These are phyloP conservation scores for Xylaria sp. DNA, from an alignment of 2,329 filamentous ascomycete species.

Conservation along the genomic window DNA sequence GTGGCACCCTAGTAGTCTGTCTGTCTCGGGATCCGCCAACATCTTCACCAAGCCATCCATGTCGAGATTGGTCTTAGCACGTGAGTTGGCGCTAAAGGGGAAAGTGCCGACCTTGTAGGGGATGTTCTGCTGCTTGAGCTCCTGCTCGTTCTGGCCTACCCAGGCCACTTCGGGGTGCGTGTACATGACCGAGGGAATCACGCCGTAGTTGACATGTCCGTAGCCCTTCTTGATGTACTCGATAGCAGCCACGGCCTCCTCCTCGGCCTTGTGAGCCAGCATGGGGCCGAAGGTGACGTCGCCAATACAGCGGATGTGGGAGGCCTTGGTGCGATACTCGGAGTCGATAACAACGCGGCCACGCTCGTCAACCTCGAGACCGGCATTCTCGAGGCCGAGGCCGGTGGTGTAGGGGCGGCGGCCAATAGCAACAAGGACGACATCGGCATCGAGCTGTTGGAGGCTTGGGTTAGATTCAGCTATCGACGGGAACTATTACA, in stretches of 20 bases:
- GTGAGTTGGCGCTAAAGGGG: conserved; percentile 97
- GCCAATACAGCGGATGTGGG: conserved; percentile 96
- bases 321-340: conserved; percentile 97
- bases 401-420: conserved; percentile 93
- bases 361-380: conserved; percentile 89
- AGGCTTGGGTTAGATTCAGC: conserved; percentile 5
- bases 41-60: conserved; percentile 98
- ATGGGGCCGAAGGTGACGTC: conserved; percentile 98
- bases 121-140: conserved; percentile 87
- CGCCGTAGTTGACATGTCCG: conserved; percentile 98
- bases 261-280: conserved; percentile 99
- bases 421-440: conserved; percentile 96
- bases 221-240: conserved; percentile 99
- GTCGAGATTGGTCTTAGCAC: conserved; percentile 98
- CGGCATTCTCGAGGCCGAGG: conserved; percentile 92
- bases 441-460: conserved; percentile 84
- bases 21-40: conserved; percentile 93
- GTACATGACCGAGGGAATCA: conserved; percentile 99
- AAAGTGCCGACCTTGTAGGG: conserved; percentile 95
- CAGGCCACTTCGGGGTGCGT: conserved; percentile 98
- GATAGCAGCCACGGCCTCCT: conserved; percentile 92
- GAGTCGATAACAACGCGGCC: conserved; percentile 97
- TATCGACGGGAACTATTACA: not conserved
- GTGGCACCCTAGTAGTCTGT: conserved; percentile 93
- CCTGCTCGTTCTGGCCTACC: conserved; percentile 97